Conservation (phyloP, 2,329 filamentous ascomycete genomes). For the Zymoseptoria brevis region DNA sequence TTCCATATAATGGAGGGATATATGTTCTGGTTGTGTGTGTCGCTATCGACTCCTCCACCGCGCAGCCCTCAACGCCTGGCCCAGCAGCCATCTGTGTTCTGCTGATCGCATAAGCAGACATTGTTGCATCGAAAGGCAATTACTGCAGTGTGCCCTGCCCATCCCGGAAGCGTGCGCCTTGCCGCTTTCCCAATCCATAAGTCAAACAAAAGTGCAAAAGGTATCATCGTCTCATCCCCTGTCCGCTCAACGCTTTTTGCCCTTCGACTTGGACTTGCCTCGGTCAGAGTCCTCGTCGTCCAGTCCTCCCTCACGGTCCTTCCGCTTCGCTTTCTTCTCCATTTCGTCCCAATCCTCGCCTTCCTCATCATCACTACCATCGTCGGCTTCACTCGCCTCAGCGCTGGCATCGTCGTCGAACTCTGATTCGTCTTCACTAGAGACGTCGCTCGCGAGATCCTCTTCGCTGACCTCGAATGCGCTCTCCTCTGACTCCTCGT, state of each 20-base stretch:
- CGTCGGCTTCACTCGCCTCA: constrained; percentile 65
- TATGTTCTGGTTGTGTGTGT: background rate
- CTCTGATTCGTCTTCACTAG: constrained; percentile 80
- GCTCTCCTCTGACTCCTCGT: constrained; percentile 75
- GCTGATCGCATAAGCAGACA: background rate
- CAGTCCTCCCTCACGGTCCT: constrained; percentile 49
- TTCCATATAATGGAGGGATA: background rate
- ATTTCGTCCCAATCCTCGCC: constrained; percentile 89
- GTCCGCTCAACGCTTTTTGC: constrained; percentile 18
- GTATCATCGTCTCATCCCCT: background rate
- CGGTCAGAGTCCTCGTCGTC: constrained; percentile 54
- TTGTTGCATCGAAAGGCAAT: background rate
- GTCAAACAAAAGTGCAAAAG: background rate
- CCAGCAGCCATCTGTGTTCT: background rate
- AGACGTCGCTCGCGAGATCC: constrained; percentile 69
- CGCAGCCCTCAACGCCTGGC: background rate
- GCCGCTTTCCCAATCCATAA: background rate
- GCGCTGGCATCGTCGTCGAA: constrained; percentile 84
- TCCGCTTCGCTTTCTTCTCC: constrained; percentile 70
- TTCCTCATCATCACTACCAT: constrained; percentile 51
- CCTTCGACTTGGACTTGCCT: constrained; percentile 48
- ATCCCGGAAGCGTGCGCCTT: background rate
- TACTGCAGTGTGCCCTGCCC: background rate
- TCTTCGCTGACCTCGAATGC: constrained; percentile 86
- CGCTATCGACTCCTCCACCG: background rate